Base-by-base conservation (phyloP, 2,329 filamentous ascomycete species). In the Neophaeococcomyces aloes region DNA sequence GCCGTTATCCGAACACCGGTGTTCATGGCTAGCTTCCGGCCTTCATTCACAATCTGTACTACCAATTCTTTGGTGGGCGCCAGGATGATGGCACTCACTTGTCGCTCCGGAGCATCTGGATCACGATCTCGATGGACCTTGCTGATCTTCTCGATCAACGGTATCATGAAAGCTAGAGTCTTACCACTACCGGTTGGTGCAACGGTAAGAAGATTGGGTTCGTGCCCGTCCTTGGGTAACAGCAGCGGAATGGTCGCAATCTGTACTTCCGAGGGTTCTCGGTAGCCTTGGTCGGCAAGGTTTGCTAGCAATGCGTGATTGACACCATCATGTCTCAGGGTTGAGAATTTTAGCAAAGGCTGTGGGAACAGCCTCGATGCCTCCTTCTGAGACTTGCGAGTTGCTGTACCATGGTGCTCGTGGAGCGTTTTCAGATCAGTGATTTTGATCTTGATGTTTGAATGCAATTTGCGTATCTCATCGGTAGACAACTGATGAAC, bases 171-270 rank as follows among this genome's bases (percentile, higher is more conserved):
- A 14, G 87, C 86, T 50, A 98, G 69, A 0, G 91, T 98, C 70
- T 98, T 98, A 34, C 91, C 91, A 61, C 89, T 96, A 18, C 91
- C 91, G 0, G 91, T 98, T 1, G 91, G 91, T 2, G 91, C 91
- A 33, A 96, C 79, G 0, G 86, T 85, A 50, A 98, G 64, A 30
- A 98, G 77, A 66, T 98, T 81, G 59, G 60, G 10, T 59, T 58
- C 15, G 60, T 56, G n/a, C 58, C 48, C 23, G 78, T 63, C 1
- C 74, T 74, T 44, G 62, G 66, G 48, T 23, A 96, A 66, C 29
- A 96, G 67, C 35, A 96, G 64, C 21, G 91, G 89, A 50, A 98
- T 64, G 56, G 81, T 82, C 3, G 78, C 88, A 63, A 96, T 76
- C 61, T 98, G 91, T 10, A 98, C 88, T 64, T 96, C 89, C 0